Evolutionary conservation across 1,139 yeast species (phyloP), one percentile per base, ranked within the genome.

Genomic region (Pichia sp.): DNA sequence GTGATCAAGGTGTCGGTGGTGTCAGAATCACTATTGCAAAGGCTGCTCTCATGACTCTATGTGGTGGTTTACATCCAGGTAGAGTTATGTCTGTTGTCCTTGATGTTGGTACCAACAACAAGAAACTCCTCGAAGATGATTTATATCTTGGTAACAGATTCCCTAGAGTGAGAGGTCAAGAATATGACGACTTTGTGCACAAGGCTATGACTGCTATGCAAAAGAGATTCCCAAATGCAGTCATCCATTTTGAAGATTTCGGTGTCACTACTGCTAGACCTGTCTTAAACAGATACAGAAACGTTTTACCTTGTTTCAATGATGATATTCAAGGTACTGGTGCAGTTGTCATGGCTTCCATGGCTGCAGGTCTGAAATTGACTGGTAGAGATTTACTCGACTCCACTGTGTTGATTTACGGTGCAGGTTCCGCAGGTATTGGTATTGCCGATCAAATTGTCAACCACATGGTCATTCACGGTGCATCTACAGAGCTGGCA

Each of bases 311-410:
- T 13, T 87, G 96, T 51, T 88, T 91, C 67, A 91, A 88, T 58
- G 98, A 88, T 62, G 98, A 88, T 58, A 88, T 91, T 51, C 97
- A 88, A 66, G 98, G 98, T 50, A 88, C 98, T 13, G 97, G 97
- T 51, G 97, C 97, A 27, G 98, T 88, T 42, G 96, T 91, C 5
- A 80, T 86, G 82, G 93, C 96, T 14, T 87, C 96, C 2, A 74
- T 88, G 62, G 73, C 86, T 43, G 95, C 96, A 16, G 97, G 94
- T 16, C 68, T 86, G 53, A 75, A 79, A 56, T 80, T 72, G 55
- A 73, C 91, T 14, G 65, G 79, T 46, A 70, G 81, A 53, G 64
- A 79, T 29, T 67, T 88, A 48, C 61, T 75, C 33, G 91, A 85
- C 41, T 66, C 82, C 29, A 63, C 72, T 51, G 74, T 86, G 35